These are phyloP conservation scores for Pythium oligandrum DNA, from an alignment of 352 stramenopile genomes.

Conservation along the genomic window DNA sequence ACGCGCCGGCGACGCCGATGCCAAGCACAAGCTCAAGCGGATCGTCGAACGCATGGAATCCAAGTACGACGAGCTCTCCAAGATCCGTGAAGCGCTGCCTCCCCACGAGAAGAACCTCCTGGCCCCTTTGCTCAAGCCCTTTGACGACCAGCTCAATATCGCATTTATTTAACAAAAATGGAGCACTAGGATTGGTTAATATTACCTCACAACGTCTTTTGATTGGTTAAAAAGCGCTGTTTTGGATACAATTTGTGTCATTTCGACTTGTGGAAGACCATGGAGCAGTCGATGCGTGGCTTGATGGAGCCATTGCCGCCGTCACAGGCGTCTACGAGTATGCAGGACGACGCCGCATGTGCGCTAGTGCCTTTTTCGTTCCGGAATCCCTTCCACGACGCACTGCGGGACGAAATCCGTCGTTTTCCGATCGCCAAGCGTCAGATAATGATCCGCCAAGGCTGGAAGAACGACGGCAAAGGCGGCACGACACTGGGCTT, in stretches of 20 bases:
- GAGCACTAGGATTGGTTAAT: not conserved
- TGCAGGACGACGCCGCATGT: not conserved
- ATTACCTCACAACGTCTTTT: not conserved
- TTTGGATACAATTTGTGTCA: not conserved
- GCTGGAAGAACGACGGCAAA: slow-evolving; percentile 70
- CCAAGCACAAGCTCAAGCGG: slow-evolving; percentile 71
- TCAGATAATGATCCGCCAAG: slow-evolving; percentile 63
- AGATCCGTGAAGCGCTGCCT: slow-evolving; percentile 72
- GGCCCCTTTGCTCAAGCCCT: slow-evolving; percentile 76
- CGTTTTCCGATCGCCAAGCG: slow-evolving; percentile 61
- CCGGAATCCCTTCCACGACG: slow-evolving; percentile 70
- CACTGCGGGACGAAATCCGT: slow-evolving; percentile 53
- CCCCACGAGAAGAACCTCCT: slow-evolving; percentile 82
- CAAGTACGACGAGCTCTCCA: slow-evolving; percentile 85
- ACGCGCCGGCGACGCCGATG: slow-evolving; percentile 44
- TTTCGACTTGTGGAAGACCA: slow-evolving; percentile 4
- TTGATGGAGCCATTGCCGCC: too few species aligned
- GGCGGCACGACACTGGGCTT: slow-evolving; percentile 73
- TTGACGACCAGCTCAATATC: slow-evolving; percentile 85
- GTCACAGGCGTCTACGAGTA: too few species aligned
- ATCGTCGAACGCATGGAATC: slow-evolving; percentile 86
- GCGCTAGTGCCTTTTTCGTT: slow-evolving; percentile 71
- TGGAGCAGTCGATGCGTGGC: slow-evolving; percentile 16
- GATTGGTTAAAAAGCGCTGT: slow-evolving; percentile 8
- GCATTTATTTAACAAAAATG: slow-evolving; percentile 68